Conservation (phyloP, 2,329 filamentous ascomycete genomes). For the Cyphellophora europaea region DNA sequence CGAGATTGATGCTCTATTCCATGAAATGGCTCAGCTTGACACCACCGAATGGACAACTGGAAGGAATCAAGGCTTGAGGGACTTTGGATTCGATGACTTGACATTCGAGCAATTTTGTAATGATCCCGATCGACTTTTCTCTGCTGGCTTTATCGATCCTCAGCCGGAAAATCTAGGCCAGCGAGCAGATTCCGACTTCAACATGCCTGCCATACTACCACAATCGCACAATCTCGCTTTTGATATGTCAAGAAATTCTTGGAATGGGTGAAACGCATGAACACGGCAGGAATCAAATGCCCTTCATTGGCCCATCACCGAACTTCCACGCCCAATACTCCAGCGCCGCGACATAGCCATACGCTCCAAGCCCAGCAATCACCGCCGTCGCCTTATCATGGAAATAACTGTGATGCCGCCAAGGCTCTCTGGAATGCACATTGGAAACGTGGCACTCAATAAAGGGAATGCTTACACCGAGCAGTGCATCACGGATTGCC, state of each 20-base stretch:
- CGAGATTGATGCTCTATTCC: conserved; percentile 35
- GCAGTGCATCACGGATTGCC: conserved; percentile 63
- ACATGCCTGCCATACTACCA: too few relatives aligned
- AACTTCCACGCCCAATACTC: conserved; percentile 38
- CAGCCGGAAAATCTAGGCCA: too few relatives aligned
- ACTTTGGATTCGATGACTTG: conserved; percentile 35
- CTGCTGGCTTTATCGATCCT: too few relatives aligned
- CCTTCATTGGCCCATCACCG: conserved; percentile 9
- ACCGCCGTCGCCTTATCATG: conserved; percentile 68
- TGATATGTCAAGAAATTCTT: too few relatives aligned
- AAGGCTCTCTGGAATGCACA: conserved; percentile 61
- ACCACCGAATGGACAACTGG: conserved; percentile 34
- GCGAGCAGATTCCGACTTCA: too few relatives aligned
- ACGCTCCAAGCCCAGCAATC: conserved; percentile 59
- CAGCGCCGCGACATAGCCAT: conserved; percentile 52
- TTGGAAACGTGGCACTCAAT: conserved; percentile 72
- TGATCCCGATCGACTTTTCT: conserved; percentile 28
- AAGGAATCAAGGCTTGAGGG: conserved; percentile 31
- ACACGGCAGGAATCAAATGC: conserved; percentile 1
- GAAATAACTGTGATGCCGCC: conserved; percentile 60
- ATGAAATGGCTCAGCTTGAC: conserved; percentile 35
- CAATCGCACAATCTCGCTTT: too few relatives aligned
- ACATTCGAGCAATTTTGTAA: conserved; percentile 37
- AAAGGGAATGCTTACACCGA: conserved; percentile 62
- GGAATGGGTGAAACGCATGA: background rate